Percentiles rank a stretch among this genome's conserved stretches.
phyloP scores from a whole-genome alignment of 176 grass and related monocot species.

The Alloteropsis semialata region DNA sequence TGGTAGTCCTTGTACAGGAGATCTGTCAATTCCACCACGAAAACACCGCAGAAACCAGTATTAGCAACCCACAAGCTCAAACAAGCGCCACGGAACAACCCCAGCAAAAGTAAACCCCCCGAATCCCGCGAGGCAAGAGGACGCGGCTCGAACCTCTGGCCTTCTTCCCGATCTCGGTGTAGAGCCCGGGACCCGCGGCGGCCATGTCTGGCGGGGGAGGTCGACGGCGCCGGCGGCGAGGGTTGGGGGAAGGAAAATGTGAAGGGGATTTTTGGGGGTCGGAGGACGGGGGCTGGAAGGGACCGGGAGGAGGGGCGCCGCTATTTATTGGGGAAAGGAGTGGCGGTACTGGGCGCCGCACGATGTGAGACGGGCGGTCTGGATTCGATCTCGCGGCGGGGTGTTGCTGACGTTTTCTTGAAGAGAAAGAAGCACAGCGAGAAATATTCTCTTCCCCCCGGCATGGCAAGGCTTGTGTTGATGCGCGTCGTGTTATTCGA shows the following conservation, averaged over 20 bases:
- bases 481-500: background rate
- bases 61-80: slow-evolving; percentile 11
- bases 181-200: slow-evolving; percentile 49
- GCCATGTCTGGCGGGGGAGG: slow-evolving; percentile 14
- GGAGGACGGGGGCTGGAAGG: background rate
- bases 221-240: background rate
- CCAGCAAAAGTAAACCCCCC: background rate
- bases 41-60: background rate
- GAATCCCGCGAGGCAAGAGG: background rate
- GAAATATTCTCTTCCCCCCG: background rate
- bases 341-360: background rate
- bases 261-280: background rate
- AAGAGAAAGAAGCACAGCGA: slow-evolving; percentile 25
- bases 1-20: slow-evolving; percentile 68
- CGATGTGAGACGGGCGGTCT: background rate
- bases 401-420: slow-evolving; percentile 22
- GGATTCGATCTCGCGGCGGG: background rate
- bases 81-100: background rate
- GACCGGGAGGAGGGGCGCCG: background rate
- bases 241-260: background rate
- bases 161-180: slow-evolving; percentile 63
- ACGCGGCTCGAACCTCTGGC: slow-evolving; percentile 36
- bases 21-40: slow-evolving; percentile 28
- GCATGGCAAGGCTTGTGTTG: background rate
- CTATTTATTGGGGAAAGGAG: slow-evolving; percentile 21